Evolutionary conservation across 2,329 filamentous ascomycete genomes (phyloP).

Genomic region (Talaromyces sp.): DNA sequence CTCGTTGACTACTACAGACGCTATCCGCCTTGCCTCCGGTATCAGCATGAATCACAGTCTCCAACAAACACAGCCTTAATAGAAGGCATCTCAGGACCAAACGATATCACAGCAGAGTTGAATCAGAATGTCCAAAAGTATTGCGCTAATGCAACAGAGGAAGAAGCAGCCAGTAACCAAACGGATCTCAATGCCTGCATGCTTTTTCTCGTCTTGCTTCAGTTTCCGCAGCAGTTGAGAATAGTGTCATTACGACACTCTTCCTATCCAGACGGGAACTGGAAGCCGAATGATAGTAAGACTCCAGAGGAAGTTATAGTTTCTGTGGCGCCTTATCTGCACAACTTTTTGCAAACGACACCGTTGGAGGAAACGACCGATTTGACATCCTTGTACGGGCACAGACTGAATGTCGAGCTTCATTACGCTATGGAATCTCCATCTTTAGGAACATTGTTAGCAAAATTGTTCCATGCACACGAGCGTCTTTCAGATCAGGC

Average conservation of each 20-base stretch:
- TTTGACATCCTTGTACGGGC: conserved; percentile 15
- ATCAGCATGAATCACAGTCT: conserved; percentile 23
- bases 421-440: conserved; percentile 20
- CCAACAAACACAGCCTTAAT: conserved; percentile 19
- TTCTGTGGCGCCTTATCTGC: background rate
- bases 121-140: conserved; percentile 19
- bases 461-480: conserved; percentile 17
- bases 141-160: conserved; percentile 2
- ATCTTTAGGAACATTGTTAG: conserved; percentile 7
- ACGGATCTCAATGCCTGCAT: conserved; percentile 1
- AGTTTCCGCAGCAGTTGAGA: conserved; percentile 9
- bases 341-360: conserved; percentile 3
- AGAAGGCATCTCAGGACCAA: conserved; percentile 17
- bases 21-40: conserved; percentile 22
- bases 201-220: background rate
- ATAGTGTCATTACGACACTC: background rate
- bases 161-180: background rate
- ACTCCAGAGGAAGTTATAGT: background rate
- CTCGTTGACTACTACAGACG: conserved; percentile 23
- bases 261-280: conserved; percentile 4
- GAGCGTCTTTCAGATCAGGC: conserved; percentile 18
- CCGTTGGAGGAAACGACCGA: background rate
- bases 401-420: conserved; percentile 20
- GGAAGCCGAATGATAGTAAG: conserved; percentile 8
- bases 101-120: conserved; percentile 17